phyloP scores from a whole-genome alignment of 345 rosid species.

The Hevea brasiliensis region DNA sequence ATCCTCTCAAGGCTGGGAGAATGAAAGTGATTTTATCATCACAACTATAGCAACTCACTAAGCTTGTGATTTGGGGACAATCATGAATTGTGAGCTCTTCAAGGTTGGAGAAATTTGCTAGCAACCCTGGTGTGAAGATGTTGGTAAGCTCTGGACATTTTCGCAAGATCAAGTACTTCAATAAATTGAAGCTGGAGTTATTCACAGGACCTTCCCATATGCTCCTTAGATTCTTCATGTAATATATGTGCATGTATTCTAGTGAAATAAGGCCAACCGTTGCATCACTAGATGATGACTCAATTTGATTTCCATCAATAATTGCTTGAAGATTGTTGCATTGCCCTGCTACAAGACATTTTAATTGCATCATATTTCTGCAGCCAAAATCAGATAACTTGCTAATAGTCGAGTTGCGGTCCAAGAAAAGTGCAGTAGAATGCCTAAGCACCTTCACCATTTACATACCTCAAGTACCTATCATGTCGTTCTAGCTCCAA shows the following conservation, averaged over 20 bases:
- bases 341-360: neutral
- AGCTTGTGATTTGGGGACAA: neutral
- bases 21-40: neutral
- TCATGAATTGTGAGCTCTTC: neutral
- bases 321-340: slow-evolving; percentile 3
- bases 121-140: neutral
- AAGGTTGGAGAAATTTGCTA: neutral
- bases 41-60: neutral
- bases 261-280: neutral
- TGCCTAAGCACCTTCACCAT: slow-evolving; percentile 2
- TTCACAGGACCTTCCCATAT: neutral
- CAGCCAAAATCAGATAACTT: slow-evolving; percentile 1
- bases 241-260: neutral
- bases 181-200: neutral
- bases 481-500: neutral
- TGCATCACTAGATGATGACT: neutral
- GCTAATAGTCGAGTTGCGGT: neutral
- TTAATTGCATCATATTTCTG: neutral
- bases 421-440: slow-evolving; percentile 8
- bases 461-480: slow-evolving; percentile 12
- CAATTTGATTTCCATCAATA: neutral
- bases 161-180: neutral
- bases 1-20: slow-evolving; percentile 16
- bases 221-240: slow-evolving; percentile 5
- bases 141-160: neutral